Evolutionary conservation across 2,329 filamentous ascomycete species (phyloP).

Genomic region (Biscogniauxia mediterranea): DNA sequence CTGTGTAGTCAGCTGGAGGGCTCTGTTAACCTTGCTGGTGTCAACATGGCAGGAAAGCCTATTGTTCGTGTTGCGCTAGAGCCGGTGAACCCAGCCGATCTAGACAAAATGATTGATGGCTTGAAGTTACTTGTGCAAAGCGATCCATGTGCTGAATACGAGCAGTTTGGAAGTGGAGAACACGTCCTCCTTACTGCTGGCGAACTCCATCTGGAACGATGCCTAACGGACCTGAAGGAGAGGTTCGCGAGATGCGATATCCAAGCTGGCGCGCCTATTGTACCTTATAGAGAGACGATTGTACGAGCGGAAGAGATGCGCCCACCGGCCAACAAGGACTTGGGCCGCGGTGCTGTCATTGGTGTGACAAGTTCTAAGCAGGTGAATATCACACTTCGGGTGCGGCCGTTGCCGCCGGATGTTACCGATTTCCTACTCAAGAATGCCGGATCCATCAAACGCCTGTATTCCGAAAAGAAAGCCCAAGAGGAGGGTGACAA

Average conservation of each 20-base stretch:
- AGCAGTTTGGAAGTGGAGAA: constrained; percentile 88
- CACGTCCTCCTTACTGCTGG: constrained; percentile 94
- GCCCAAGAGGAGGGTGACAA: constrained; percentile 40
- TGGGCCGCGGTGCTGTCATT: constrained; percentile 79
- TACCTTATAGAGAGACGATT: constrained; percentile 93
- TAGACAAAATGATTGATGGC: constrained; percentile 93
- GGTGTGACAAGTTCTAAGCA: constrained; percentile 82
- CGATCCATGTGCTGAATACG: constrained; percentile 93
- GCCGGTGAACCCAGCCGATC: constrained; percentile 81
- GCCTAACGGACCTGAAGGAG: constrained; percentile 88
- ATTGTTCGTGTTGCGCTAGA: constrained; percentile 97
- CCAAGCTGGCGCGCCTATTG: constrained; percentile 89
- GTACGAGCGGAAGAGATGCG: constrained; percentile 89
- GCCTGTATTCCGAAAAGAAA: constrained; percentile 70
- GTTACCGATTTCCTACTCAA: constrained; percentile 85
- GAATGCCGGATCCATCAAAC: constrained; percentile 75
- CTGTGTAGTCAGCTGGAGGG: constrained; percentile 85
- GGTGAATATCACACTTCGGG: constrained; percentile 71
- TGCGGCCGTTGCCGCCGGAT: constrained; percentile 72
- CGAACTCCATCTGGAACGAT: constrained; percentile 90
- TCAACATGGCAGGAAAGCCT: constrained; percentile 75
- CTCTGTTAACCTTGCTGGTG: constrained; percentile 84
- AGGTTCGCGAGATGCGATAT: constrained; percentile 93
- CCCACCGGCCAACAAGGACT: constrained; percentile 77
- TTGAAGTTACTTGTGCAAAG: constrained; percentile 86